Conservation (phyloP, 495 filamentous ascomycete genomes). For the Glonium stellatum region DNA sequence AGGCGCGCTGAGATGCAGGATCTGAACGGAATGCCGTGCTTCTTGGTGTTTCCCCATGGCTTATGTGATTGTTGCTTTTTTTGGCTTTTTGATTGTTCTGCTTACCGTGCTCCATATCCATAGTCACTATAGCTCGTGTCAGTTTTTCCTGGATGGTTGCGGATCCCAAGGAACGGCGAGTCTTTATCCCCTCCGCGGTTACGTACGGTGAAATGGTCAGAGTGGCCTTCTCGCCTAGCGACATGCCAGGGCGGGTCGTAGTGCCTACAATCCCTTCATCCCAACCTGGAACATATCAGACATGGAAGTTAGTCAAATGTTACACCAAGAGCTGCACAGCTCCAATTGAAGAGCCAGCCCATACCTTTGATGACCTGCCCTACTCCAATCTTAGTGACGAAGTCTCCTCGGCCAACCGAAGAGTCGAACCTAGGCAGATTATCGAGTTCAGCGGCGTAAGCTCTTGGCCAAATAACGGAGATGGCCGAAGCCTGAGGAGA, state of each 20-base stretch:
- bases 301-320: slow-evolving; percentile 12
- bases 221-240: slow-evolving; percentile 29
- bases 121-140: slow-evolving; percentile 19
- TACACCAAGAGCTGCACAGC: slow-evolving; percentile 3
- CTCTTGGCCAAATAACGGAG: background rate
- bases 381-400: slow-evolving; percentile 23
- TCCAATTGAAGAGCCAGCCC: background rate
- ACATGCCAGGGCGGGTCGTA: slow-evolving; percentile 14
- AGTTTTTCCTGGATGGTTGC: background rate
- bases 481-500: background rate
- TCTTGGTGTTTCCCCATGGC: too few relatives aligned
- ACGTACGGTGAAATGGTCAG: slow-evolving; percentile 29
- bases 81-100: background rate
- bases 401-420: slow-evolving; percentile 26
- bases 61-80: too few relatives aligned
- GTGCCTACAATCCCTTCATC: slow-evolving; percentile 30
- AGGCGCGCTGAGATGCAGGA: background rate
- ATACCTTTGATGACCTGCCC: slow-evolving; percentile 28
- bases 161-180: background rate
- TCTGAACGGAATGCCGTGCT: background rate
- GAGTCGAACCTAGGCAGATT: slow-evolving; percentile 28
- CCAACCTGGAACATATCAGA: slow-evolving; percentile 24
- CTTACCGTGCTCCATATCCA: slow-evolving; percentile 28
- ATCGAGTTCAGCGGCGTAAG: background rate
- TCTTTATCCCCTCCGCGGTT: background rate